Base-by-base conservation (phyloP, 352 stramenopile species). In the Peronospora belbahrii region DNA sequence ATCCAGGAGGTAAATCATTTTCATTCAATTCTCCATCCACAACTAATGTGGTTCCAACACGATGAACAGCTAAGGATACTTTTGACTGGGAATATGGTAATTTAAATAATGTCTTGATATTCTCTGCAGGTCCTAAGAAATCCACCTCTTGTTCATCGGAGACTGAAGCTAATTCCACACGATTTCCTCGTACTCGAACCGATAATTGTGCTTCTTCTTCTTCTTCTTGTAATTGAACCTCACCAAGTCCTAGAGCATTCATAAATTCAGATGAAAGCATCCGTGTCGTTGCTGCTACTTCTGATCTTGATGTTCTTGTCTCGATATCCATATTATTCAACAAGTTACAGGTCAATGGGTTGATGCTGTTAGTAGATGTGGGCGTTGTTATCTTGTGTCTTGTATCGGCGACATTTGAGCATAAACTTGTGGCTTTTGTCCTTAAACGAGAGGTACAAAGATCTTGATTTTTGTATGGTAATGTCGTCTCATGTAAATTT, bases 71-170 rank as follows among this genome's bases (percentile, higher is more conserved):
- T 6, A 93, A 64, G 4, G 82, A 93, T n/a, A 93, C 79, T 27
- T 65, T 55, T 1, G 62, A 76, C 23, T 83, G 70, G 7, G 82
- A 90, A 55, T 93, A 93, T 24, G 82, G 78, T 42, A 93, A 51
- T 54, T 93, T 93, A 52, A 93, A 93, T 2, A 93, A 66, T 27
- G 73, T 76, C 55, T 93, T 93, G 45, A 93, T 89, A 44, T 88
- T 88, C 53, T 93, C 82, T 0, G 82, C 82, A 0, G 82, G 82
- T 0, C 82, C 82, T 25, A 93, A 43, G 37, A 89, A 93, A 41
- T 93, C 72, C 40, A 90, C 74, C 0, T 75, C 40, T 10, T 88
- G 65, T 13, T 88, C 76, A 15, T 88, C 73, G 1, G 70, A 73
- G 1, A 70, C 59, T 6, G 76, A 86, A 17, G 77, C 63, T 8